These are phyloP conservation scores for Colletotrichum acutatum DNA, from an alignment of 2,329 filamentous ascomycete species.

Conservation along the genomic window DNA sequence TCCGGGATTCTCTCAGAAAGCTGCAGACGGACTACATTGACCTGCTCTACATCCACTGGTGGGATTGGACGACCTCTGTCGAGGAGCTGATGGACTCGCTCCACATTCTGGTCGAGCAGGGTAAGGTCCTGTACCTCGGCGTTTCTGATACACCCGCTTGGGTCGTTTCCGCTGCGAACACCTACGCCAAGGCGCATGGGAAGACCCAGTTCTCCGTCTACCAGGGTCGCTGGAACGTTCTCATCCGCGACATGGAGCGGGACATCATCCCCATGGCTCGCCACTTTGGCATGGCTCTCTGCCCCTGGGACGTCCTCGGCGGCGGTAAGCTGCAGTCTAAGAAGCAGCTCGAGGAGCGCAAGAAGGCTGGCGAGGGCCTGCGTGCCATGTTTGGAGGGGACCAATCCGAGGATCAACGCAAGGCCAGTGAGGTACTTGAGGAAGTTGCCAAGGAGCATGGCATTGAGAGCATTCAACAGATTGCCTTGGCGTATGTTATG, in stretches of 20 bases:
- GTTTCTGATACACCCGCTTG: constrained; percentile 53
- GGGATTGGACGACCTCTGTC: constrained; percentile 55
- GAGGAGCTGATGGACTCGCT: constrained; percentile 55
- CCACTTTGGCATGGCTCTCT: constrained; percentile 60
- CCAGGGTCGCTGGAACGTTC: constrained; percentile 52
- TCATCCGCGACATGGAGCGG: constrained; percentile 50
- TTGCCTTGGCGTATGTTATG: constrained; percentile 65
- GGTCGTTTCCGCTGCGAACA: constrained; percentile 52
- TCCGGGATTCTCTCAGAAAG: constrained; percentile 56
- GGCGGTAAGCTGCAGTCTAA: constrained; percentile 60
- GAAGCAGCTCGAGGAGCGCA: constrained; percentile 45
- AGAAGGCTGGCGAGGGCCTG: constrained; percentile 51
- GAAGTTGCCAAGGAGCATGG: constrained; percentile 68
- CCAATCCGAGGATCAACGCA: constrained; percentile 60
- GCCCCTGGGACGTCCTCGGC: constrained; percentile 70
- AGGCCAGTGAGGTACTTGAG: constrained; percentile 67
- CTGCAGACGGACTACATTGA: constrained; percentile 58
- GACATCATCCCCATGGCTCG: constrained; percentile 56
- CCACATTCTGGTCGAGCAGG: constrained; percentile 52
- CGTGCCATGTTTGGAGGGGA: constrained; percentile 42
- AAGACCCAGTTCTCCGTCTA: constrained; percentile 52
- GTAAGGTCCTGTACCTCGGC: constrained; percentile 55
- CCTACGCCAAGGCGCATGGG: constrained; percentile 48
- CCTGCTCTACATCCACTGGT: constrained; percentile 57
- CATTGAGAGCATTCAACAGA: constrained; percentile 65